Evolutionary conservation across 2,329 filamentous ascomycete species (phyloP).

Genomic region (Chrysoporthe puriensis): DNA sequence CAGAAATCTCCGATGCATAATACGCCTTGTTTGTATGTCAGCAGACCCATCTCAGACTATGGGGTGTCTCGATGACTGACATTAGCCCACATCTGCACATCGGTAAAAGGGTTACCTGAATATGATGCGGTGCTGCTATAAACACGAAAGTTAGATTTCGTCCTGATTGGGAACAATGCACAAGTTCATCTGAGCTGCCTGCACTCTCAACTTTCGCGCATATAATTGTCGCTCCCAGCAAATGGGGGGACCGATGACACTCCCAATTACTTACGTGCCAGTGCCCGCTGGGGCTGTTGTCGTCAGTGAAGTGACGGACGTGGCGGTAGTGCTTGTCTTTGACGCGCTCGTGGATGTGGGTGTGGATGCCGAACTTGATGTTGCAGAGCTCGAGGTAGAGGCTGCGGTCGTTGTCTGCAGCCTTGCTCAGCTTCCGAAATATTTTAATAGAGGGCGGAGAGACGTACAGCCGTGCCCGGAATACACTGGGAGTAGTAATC

Average conservation of each 20-base stretch:
- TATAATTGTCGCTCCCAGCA: neutral
- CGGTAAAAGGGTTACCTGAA: slow-evolving; percentile 58
- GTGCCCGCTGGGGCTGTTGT: slow-evolving; percentile 32
- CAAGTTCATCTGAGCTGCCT: too few species aligned
- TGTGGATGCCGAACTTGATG: slow-evolving; percentile 6
- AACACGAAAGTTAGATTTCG: neutral
- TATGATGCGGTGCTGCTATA: slow-evolving; percentile 43
- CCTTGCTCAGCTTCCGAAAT: too few species aligned
- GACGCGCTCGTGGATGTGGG: slow-evolving; percentile 31
- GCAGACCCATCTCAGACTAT: neutral
- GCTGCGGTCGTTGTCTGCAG: slow-evolving; percentile 27
- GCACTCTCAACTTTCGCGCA: too few species aligned
- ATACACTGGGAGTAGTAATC: slow-evolving; percentile 45
- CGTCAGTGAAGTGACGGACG: slow-evolving; percentile 43
- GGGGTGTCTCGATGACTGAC: slow-evolving; percentile 21
- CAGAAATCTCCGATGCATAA: slow-evolving; percentile 58
- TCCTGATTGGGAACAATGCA: neutral
- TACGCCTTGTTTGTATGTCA: slow-evolving; percentile 37
- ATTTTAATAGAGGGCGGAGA: neutral
- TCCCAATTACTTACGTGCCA: neutral
- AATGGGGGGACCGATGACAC: neutral
- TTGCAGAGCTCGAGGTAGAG: slow-evolving; percentile 25
- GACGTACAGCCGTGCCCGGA: slow-evolving; percentile 30
- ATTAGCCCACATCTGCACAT: slow-evolving; percentile 58
- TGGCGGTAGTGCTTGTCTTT: slow-evolving; percentile 31